Evolutionary conservation across 225 moss, liverwort and hornwort genomes (phyloP), one percentile per base, ranked within the genome.

Genomic region (Rhytidiadelphus loreus): DNA sequence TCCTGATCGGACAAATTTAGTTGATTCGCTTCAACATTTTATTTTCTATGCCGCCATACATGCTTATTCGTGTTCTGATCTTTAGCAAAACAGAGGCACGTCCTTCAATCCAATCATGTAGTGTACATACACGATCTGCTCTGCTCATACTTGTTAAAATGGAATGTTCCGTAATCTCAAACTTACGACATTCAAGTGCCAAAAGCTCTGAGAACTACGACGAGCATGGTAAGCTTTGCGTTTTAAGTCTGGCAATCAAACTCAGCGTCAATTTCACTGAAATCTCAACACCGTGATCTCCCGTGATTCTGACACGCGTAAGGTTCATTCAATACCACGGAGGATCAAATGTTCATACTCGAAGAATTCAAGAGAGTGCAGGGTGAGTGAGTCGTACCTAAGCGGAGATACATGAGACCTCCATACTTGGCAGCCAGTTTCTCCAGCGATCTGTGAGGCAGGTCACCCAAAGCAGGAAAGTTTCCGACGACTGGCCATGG

Each of bases 361-460:
- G 6, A 16, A 16, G 23, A 32, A 15, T 52, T 29, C 7, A 32
- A 32, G 39, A 71, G 29, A 35, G 58, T 48, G 81, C 59, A 81
- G 43, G 41, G 48, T 15, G 32, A n/a, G 23, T 41, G 44, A 56
- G 16, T 69, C 43, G 13, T 52, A 91, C 91, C 86, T 37, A 86
- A 33, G 59, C 70, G 88, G 74, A 91, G 90, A 58, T 90, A 90
- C 87, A 88, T 88, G 56, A 90, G 90, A 25, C 88, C 85, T 59
- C 90, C 90, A 18, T 85, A 80, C n/a, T 87, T 87, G 87, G 63
- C 72, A 10, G 90, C 73, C 28, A 90, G 87, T 6, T 44, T 32
- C 8, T 80, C 4, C 12, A 87, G 88, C 0, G 85, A 68, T 44
- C 68, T 43, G 76, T 88, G 88, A 52, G 90, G 88, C 85, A 85